These are phyloP conservation scores for Urtica urens DNA, from an alignment of 306 rosid species.

Conservation along the genomic window DNA sequence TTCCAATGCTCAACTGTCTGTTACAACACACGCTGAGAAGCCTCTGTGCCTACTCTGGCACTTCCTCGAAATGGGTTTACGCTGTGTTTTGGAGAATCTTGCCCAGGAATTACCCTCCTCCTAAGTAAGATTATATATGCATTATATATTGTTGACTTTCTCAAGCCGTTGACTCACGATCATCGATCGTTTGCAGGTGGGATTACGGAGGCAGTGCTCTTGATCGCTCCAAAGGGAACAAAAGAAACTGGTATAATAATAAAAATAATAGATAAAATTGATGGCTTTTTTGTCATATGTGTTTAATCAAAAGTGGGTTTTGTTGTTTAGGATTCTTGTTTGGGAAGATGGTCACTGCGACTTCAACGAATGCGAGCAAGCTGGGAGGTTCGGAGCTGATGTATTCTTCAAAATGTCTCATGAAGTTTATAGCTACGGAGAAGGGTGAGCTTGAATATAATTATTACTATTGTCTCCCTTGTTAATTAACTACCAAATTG, in stretches of 20 bases:
- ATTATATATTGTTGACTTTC: neutral
- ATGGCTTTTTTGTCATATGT: no score
- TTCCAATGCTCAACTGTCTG: constrained; percentile 64
- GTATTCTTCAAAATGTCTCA: constrained; percentile 96
- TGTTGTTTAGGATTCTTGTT: constrained; percentile 62
- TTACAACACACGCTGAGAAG: constrained; percentile 64
- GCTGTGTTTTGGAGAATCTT: constrained; percentile 79
- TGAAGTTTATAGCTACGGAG: constrained; percentile 87
- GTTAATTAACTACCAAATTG: no score
- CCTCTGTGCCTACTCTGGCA: constrained; percentile 45
- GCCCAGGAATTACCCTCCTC: constrained; percentile 87
- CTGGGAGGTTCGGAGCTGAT: constrained; percentile 65
- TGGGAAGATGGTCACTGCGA: constrained; percentile 99
- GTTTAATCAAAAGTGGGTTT: neutral
- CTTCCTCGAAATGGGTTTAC: constrained; percentile 81
- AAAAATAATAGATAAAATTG: neutral
- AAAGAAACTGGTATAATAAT: constrained; percentile 55
- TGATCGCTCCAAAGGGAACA: constrained; percentile 81
- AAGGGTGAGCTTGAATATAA: constrained; percentile 48
- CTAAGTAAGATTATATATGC: constrained; percentile 27
- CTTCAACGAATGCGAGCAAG: constrained; percentile 59
- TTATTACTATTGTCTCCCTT: no score
- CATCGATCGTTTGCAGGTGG: constrained; percentile 41
- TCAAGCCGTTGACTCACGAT: constrained; percentile 2
- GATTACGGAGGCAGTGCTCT: constrained; percentile 68